Evolutionary conservation across 176 grass and related monocot species (phyloP), one percentile per base, ranked within the genome.

Genomic region (Puya raimondii): DNA sequence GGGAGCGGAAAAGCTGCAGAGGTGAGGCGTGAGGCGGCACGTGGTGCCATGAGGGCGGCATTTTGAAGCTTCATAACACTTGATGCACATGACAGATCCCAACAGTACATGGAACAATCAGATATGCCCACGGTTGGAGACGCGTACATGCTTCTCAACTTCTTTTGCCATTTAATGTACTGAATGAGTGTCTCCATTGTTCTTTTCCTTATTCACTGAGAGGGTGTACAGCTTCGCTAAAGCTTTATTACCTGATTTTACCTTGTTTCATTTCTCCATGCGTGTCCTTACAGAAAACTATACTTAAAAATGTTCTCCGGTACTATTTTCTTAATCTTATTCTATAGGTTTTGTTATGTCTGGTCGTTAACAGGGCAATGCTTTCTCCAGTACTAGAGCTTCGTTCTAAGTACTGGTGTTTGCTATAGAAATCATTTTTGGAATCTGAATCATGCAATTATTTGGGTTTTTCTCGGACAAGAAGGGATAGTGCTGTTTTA

Each of bases 1-100:
- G 95, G 95, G 71, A 91, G 87, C 74, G 85, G 95, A 67, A 91
- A 91, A 72, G 90, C 87, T 58, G 82, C 95, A 78, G 85, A 94
- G 71, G 86, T 91, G 85, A 87, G 85, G 59, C 85, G 66, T 27
- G 90, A 94, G 67, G 89, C 82, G 18, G 84, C 94, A 21, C 88
- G 85, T 66, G 70, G 89, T 47, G 90, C 90, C 21, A 78, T 94
- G 87, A 82, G 85, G 74, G 84, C 86, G 16, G 90, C 94, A 47
- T 88, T 93, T 79, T 99, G 71, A 92, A 53, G 21, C 17, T 7
- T 42, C 33, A 42, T 6, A 42, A 22, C 54, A n/a, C 13, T 42
- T 42, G 33, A 42, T 42, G 33, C 14, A 17, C 56, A 61, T 61
- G 9, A 10, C 56, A 61, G 54, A 59, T 59, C 20, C 17, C 56